Conservation (phyloP, 2,329 filamentous ascomycete genomes). For the Colletotrichum sp. region DNA sequence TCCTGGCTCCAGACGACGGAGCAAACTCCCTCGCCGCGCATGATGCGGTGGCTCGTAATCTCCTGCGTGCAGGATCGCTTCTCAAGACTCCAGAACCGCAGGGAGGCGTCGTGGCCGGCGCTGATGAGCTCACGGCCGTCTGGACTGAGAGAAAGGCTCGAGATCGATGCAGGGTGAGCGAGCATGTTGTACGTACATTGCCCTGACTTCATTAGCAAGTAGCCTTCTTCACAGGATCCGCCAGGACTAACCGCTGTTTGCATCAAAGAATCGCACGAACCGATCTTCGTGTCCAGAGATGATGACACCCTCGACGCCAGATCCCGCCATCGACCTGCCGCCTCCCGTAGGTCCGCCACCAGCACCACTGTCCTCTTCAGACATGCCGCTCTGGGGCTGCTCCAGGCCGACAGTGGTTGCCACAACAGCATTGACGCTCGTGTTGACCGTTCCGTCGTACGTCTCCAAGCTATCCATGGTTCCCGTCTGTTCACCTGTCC, state of each 20-base stretch:
- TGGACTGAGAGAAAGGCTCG: slow-evolving; percentile 87
- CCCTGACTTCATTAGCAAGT: slow-evolving; percentile 55
- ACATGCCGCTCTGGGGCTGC: slow-evolving; percentile 66
- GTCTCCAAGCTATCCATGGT: slow-evolving; percentile 94
- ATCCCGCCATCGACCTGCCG: slow-evolving; percentile 66
- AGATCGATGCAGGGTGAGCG: slow-evolving; percentile 92
- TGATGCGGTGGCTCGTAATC: slow-evolving; percentile 89
- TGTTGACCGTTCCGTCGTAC: slow-evolving; percentile 80
- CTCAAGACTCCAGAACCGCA: slow-evolving; percentile 97
- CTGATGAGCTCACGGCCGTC: slow-evolving; percentile 95
- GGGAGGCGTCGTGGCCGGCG: slow-evolving; percentile 91
- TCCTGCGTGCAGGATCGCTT: slow-evolving; percentile 96
- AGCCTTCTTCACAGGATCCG: background rate
- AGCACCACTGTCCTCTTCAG: slow-evolving; percentile 72
- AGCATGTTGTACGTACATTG: slow-evolving; percentile 99
- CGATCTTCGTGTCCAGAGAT: slow-evolving; percentile 97
- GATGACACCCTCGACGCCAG: slow-evolving; percentile 88
- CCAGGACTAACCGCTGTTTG: slow-evolving; percentile 85
- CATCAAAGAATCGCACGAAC: slow-evolving; percentile 96
- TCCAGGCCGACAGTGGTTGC: slow-evolving; percentile 86
- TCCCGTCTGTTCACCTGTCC: slow-evolving; percentile 88
- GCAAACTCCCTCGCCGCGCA: slow-evolving; percentile 96
- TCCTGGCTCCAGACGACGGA: slow-evolving; percentile 95
- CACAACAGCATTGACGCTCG: slow-evolving; percentile 89
- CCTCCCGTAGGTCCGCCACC: slow-evolving; percentile 83